Evolutionary conservation across 208 protist genomes (phyloP), one percentile per base, ranked within the genome.

Genomic region (Perkinsela sp.): DNA sequence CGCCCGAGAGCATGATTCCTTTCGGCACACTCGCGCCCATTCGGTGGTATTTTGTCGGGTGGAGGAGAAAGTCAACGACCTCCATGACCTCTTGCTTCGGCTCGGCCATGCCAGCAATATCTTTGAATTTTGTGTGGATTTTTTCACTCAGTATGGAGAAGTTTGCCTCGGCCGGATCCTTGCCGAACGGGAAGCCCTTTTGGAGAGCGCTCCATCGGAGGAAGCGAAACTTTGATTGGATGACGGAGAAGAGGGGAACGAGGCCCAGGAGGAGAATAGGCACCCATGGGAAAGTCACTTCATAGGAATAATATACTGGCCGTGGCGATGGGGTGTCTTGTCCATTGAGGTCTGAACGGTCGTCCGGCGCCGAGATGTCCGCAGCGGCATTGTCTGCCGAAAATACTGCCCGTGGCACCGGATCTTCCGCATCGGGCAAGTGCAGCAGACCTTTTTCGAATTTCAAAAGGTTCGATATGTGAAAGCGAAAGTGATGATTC

Each of bases 11-110:
- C 32, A 97, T 78, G 0, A 97, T 79, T 30, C 93, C 94, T 71
- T 95, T 95, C 28, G 93, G 91, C 69, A 97, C 72, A 71, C 92
- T 94, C 22, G 86, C 93, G 31, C 93, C 93, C 28, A 97, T 81
- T 15, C 73, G 68, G n/a, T 78, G 74, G 73, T 95, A 97, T 67
- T 86, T 89, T n/a, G 77, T 70, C 1, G 93, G 93, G 70, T 93
- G 78, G 69, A 86, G 85, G 13, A 97, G 78, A 65, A 96, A 96
- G 68, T 96, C 86, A 48, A 97, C 90, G 31, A 96, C 86, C 73
- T 96, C 85, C 48, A 88, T 72, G 31, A 90, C 81, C 73, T 90
- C 85, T 66, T 82, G 76, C 70, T 90, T 90, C 28, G 83, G 81
- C 76, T 90, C 82, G 13, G 80, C 84, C 66, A 90, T 72, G 1